phyloP scores from a whole-genome alignment of 176 grass and related monocot genomes.

The Juncus inflexus region DNA sequence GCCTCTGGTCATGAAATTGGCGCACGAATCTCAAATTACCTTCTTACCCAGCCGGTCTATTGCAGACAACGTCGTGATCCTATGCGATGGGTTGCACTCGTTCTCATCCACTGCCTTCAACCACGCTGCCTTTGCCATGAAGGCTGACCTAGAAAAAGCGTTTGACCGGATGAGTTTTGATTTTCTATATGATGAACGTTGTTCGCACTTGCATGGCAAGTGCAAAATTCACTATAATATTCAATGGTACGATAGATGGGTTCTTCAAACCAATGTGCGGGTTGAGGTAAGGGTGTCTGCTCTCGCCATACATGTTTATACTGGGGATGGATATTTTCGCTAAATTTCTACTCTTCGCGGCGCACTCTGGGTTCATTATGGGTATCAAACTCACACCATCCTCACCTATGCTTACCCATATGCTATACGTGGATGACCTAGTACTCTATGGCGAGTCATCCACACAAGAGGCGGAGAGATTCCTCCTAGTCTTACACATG shows the following conservation, averaged over 20 bases:
- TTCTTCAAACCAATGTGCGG: not conserved
- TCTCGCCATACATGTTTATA: not conserved
- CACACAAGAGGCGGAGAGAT: not conserved
- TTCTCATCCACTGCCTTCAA: not conserved
- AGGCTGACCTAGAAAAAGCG: not conserved
- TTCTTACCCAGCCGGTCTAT: not conserved
- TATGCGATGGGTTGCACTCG: not conserved
- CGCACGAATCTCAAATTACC: too few species aligned
- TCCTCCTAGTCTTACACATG: not conserved
- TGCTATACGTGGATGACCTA: not conserved
- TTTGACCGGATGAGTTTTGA: not conserved
- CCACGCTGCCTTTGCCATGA: not conserved
- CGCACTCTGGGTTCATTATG: not conserved
- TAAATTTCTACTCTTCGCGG: not conserved
- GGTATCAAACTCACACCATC: not conserved
- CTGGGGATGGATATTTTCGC: not conserved
- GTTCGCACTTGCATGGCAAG: not conserved
- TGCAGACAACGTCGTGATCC: not conserved
- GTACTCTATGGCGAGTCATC: not conserved
- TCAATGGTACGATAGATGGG: not conserved
- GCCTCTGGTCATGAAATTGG: too few species aligned
- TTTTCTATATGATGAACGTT: not conserved
- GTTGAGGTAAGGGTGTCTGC: not conserved
- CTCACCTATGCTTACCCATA: not conserved
- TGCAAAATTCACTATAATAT: not conserved